A percentile compares a stretch with the other conserved stretches of the same genome.
These are phyloP conservation scores for Penicillium sp. DNA, from an alignment of 2,329 filamentous ascomycete genomes.

Conservation along the genomic window DNA sequence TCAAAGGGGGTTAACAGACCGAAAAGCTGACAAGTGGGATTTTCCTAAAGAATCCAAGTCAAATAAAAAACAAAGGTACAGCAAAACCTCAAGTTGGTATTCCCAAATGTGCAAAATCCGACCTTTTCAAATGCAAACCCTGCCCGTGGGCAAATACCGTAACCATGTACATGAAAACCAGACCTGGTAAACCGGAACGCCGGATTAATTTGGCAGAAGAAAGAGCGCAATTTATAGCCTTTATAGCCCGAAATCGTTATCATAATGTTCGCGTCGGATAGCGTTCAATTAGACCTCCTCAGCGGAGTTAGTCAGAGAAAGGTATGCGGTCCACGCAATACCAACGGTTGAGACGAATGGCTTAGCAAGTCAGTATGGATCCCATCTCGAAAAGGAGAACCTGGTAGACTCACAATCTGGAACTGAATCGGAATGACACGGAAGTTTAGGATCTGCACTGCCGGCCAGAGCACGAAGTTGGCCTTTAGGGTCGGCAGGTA, in stretches of 20 bases:
- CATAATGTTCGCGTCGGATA: slow-evolving; percentile 10
- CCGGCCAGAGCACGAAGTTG: slow-evolving; percentile 92
- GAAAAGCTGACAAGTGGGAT: background rate
- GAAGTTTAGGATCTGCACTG: slow-evolving; percentile 96
- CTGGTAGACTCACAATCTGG: slow-evolving; percentile 71
- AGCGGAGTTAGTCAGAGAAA: slow-evolving; percentile 84
- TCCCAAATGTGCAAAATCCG: slow-evolving; percentile 8
- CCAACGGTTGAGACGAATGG: slow-evolving; percentile 94
- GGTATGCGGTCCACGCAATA: slow-evolving; percentile 96
- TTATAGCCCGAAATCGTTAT: slow-evolving; percentile 15
- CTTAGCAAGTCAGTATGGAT: slow-evolving; percentile 34
- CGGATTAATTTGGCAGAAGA: slow-evolving; percentile 7
- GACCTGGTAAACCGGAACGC: slow-evolving; percentile 15
- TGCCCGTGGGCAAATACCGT: slow-evolving; percentile 7
- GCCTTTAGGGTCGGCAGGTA: slow-evolving; percentile 92
- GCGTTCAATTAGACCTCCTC: slow-evolving; percentile 57
- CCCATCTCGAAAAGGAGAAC: background rate
- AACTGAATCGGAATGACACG: slow-evolving; percentile 91
- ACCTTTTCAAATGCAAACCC: slow-evolving; percentile 18
- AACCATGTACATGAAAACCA: slow-evolving; percentile 16
- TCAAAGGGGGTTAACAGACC: background rate
- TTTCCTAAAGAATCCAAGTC: background rate
- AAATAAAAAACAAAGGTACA: slow-evolving; percentile 1
- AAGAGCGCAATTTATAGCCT: slow-evolving; percentile 11
- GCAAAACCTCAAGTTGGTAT: slow-evolving; percentile 3